Percentiles rank a stretch among this genome's conserved stretches.
Conservation (phyloP, 1,284 basidiomycete species). For the Ganoderma resinaceum region DNA sequence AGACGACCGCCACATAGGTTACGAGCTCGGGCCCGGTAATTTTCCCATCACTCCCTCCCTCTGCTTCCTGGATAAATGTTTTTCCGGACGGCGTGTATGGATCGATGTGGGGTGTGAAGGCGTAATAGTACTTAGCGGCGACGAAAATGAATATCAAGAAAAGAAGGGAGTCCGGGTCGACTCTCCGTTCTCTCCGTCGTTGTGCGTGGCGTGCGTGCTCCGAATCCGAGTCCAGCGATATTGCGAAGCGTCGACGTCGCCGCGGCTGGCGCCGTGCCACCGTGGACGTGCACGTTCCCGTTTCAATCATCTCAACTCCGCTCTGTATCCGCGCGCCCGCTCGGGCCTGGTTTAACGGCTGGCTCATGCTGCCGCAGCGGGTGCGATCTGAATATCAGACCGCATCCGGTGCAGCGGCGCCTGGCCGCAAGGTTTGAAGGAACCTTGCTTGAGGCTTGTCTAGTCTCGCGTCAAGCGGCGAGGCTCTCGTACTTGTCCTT, state of each 20-base stretch:
- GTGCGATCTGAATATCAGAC: neutral
- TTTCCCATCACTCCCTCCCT: neutral
- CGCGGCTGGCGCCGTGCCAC: neutral
- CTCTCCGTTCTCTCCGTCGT: neutral
- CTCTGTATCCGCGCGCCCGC: constrained; percentile 2
- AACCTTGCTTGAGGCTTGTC: constrained; percentile 2
- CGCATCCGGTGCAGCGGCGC: constrained; percentile 7
- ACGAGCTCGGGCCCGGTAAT: constrained; percentile 23
- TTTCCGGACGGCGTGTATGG: neutral
- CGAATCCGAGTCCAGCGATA: neutral
- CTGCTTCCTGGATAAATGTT: constrained; percentile 7
- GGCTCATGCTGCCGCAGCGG: neutral
- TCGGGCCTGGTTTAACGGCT: neutral
- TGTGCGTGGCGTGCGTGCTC: neutral
- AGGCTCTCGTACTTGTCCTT: neutral
- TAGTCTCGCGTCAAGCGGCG: constrained; percentile 1
- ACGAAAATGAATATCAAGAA: constrained; percentile 8
- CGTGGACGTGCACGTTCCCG: neutral
- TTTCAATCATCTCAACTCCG: constrained; percentile 10
- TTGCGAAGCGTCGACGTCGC: neutral
- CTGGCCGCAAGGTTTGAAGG: constrained; percentile 1
- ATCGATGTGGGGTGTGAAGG: constrained; percentile 1
- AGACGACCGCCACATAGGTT: constrained; percentile 25
- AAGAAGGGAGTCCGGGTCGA: neutral
- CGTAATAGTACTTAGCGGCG: neutral